Evolutionary conservation across 129 eudicot genomes (phyloP).

Genomic region (Erigeron canadensis): DNA sequence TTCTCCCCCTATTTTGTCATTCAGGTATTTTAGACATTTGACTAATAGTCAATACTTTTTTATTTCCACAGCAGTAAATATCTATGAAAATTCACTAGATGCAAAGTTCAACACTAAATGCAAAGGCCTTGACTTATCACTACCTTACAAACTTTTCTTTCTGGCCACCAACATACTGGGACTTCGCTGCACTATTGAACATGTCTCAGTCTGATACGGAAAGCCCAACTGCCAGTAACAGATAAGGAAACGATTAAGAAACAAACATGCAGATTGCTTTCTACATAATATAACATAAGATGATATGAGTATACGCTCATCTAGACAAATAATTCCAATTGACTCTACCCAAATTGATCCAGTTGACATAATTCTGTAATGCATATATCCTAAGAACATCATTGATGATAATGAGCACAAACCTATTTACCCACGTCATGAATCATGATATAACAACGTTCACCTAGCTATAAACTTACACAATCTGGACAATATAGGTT

Average conservation of each 20-base stretch:
- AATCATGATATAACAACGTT: no score
- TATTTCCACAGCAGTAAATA: background rate
- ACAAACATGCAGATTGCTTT: background rate
- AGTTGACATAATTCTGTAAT: background rate
- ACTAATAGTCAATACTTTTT: background rate
- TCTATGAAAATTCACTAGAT: background rate
- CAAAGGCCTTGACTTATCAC: background rate
- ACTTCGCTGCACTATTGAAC: slow-evolving; percentile 57
- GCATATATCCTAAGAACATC: background rate
- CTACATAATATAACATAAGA: background rate
- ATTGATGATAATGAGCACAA: background rate
- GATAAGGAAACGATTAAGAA: background rate
- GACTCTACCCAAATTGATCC: background rate
- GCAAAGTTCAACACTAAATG: background rate
- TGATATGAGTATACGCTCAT: background rate
- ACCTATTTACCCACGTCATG: background rate
- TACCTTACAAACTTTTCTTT: slow-evolving; percentile 63
- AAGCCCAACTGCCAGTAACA: slow-evolving; percentile 35
- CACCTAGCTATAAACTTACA: no score
- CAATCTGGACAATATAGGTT: no score
- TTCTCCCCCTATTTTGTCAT: background rate
- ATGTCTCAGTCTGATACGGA: slow-evolving; percentile 36
- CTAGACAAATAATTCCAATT: background rate
- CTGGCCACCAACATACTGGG: slow-evolving; percentile 56
- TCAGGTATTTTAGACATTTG: background rate